Evolutionary conservation across 1,284 basidiomycete species (phyloP), one percentile per base, ranked within the genome.

Genomic region (Agaricales sp.): DNA sequence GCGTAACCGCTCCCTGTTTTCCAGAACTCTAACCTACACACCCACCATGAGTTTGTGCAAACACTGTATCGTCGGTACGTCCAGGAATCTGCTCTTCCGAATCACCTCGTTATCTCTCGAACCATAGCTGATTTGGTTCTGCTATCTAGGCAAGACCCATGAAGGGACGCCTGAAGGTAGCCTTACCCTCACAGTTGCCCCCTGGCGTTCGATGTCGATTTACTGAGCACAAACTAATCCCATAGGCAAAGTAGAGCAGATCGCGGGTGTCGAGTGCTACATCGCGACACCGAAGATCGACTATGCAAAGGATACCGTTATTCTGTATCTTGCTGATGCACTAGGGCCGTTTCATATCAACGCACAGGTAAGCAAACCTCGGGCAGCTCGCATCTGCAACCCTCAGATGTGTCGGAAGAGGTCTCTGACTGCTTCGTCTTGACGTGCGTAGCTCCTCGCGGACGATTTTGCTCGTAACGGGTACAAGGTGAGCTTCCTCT

Each of bases 81-180:
- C 21, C 13, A 35, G n/a, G 2, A 39, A 4, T 37, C 21, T n/a
- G 21, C 22, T 3, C 30, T 41, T 24, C 21, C 37, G 48, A n/a
- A n/a, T n/a, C n/a, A n/a, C n/a, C n/a, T n/a, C n/a, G n/a, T n/a
- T n/a, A n/a, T n/a, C n/a, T n/a, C n/a, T n/a, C n/a, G n/a, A n/a
- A n/a, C n/a, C n/a, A n/a, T n/a, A n/a, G n/a, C n/a, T n/a, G n/a
- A n/a, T n/a, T n/a, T n/a, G n/a, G n/a, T n/a, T n/a, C 35, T 13
- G 49, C 24, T 3, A n/a, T 50, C 30, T 41, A 77, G 78, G 77
- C 51, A 75, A 76, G 39, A 71, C 66, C 49, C 77, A 80, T 54
- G 76, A 80, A 56, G 78, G 78, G 25, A 70, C 67, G 19, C 66
- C 76, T 1, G 63, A 67, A 59, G 75, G 77, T 73, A 50, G n/a